A percentile compares a stretch with the other conserved stretches of the same genome.
Conservation (phyloP, 176 grass and related monocot species). For the Poa pratensis region DNA sequence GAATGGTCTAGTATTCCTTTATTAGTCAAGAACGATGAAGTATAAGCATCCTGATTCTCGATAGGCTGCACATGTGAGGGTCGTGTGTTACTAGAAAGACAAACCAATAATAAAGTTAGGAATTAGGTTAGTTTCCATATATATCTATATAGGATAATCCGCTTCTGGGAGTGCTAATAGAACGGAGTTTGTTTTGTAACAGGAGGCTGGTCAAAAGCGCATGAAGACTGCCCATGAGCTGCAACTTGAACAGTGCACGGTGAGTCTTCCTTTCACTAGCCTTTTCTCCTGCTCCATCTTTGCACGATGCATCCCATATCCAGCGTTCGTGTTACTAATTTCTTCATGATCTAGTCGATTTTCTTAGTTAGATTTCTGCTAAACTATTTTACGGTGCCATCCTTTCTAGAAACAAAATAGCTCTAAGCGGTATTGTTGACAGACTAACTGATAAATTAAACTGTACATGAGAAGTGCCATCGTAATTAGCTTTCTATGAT, state of each 20-base stretch:
- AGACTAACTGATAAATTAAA: neutral
- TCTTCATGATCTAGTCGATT: neutral
- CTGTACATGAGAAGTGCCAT: neutral
- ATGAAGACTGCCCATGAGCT: neutral
- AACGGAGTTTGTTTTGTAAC: neutral
- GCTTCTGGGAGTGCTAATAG: neutral
- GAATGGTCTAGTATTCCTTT: neutral
- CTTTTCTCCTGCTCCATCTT: neutral
- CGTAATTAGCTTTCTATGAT: neutral
- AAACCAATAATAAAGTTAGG: neutral
- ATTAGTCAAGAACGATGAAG: neutral
- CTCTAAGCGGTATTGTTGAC: neutral
- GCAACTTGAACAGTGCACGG: neutral
- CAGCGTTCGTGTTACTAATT: neutral
- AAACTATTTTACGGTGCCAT: neutral
- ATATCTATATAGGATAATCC: neutral
- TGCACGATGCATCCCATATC: neutral
- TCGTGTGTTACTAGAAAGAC: conserved; percentile 14
- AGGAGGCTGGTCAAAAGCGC: neutral
- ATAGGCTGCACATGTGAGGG: neutral
- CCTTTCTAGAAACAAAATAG: neutral
- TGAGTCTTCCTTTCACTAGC: neutral
- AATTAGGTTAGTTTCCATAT: neutral
- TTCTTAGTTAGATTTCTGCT: neutral
- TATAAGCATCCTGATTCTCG: neutral